phyloP scores from a whole-genome alignment of 306 rosid genomes.

The Prunus mira region DNA sequence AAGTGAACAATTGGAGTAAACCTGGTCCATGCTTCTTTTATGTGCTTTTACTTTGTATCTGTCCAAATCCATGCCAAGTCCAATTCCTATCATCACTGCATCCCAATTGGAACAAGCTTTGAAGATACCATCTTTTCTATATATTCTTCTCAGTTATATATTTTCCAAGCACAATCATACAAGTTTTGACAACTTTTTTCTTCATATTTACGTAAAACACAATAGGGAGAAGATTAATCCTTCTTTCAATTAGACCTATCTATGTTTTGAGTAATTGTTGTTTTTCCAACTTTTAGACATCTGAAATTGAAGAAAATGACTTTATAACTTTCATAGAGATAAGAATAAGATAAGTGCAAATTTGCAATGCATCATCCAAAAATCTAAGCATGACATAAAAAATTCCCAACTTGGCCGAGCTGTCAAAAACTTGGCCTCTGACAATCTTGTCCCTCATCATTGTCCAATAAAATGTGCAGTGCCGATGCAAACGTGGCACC shows the following conservation, averaged over 20 bases:
- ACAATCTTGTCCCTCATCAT: slow-evolving; percentile 30
- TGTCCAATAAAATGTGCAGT: slow-evolving; percentile 14
- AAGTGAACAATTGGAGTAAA: slow-evolving; percentile 7
- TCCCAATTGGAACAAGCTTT: background rate
- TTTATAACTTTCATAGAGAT: background rate
- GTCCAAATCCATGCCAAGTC: background rate
- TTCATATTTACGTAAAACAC: too few species aligned
- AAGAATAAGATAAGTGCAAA: slow-evolving; percentile 16
- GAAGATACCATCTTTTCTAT: background rate
- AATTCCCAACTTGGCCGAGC: slow-evolving; percentile 17
- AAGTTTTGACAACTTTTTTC: too few species aligned
- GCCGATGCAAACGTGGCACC: slow-evolving; percentile 27
- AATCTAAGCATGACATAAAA: slow-evolving; percentile 3
- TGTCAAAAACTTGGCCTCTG: slow-evolving; percentile 7
- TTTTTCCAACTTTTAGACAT: background rate
- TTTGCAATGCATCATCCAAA: slow-evolving; percentile 1
- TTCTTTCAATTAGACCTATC: background rate
- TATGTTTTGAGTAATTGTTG: background rate
- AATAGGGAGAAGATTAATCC: too few species aligned
- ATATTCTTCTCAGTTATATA: background rate
- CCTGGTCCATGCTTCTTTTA: slow-evolving; percentile 12
- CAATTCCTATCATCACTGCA: background rate
- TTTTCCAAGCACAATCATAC: background rate
- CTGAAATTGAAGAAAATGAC: background rate
- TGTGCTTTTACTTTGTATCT: background rate